phyloP scores from a whole-genome alignment of 2,329 filamentous ascomycete genomes.

The Pyrenophora seminiperda region DNA sequence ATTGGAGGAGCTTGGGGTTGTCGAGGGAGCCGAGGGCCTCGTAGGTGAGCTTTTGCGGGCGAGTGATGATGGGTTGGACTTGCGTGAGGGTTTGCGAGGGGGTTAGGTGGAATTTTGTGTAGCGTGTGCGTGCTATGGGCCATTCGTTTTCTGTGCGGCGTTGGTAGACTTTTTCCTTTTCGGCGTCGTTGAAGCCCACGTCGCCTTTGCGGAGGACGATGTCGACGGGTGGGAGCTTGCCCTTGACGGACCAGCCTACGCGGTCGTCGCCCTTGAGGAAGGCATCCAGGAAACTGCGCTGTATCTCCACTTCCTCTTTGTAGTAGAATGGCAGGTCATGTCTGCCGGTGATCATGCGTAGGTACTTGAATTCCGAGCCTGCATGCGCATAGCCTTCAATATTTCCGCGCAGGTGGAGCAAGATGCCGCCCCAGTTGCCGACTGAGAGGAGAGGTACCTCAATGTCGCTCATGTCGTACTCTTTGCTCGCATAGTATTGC shows the following conservation, averaged over 20 bases:
- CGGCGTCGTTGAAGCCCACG: constrained; percentile 68
- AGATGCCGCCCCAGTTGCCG: constrained; percentile 73
- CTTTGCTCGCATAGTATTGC: constrained; percentile 67
- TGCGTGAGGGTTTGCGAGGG: constrained; percentile 52
- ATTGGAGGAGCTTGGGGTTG: constrained; percentile 61
- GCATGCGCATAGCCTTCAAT: constrained; percentile 68
- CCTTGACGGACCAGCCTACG: constrained; percentile 63
- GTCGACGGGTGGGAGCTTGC: constrained; percentile 65
- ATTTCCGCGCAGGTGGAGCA: constrained; percentile 71
- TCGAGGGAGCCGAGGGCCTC: constrained; percentile 63
- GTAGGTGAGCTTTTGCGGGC: constrained; percentile 59
- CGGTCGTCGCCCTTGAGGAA: constrained; percentile 72
- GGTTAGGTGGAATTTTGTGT: constrained; percentile 65
- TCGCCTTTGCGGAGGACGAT: constrained; percentile 69
- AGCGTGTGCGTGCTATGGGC: constrained; percentile 69
- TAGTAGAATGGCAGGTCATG: constrained; percentile 78
- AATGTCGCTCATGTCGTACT: constrained; percentile 69
- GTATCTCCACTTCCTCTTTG: constrained; percentile 68
- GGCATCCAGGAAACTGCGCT: constrained; percentile 70
- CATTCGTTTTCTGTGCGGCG: constrained; percentile 66
- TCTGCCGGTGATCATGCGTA: constrained; percentile 71
- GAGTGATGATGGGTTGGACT: constrained; percentile 32
- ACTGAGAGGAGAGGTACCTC: constrained; percentile 70
- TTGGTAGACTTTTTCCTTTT: constrained; percentile 61
- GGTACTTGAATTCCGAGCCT: constrained; percentile 69